Base-by-base conservation (phyloP, 2,329 filamentous ascomycete species). In the Fusarium tuaranense region DNA sequence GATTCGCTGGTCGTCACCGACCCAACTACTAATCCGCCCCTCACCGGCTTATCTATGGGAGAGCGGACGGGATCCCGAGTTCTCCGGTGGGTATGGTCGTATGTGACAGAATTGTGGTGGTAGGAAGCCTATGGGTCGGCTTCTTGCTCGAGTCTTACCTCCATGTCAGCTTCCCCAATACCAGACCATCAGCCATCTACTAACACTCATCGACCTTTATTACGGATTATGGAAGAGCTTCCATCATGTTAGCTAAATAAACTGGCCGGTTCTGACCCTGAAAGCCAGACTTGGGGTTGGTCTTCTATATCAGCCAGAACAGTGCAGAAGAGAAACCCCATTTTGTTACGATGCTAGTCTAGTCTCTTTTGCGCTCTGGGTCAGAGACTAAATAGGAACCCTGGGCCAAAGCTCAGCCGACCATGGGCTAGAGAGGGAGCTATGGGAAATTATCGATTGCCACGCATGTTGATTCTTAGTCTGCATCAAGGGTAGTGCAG, bases 141-240 rank as follows among this genome's bases (percentile, higher is more conserved):
- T 14, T 22, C 41, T 16, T 7, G 20, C 41, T 16, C 13, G 41
- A 46, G 22, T 16, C 20, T 25, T 20, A 46, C 14, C 13, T 8
- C 20, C 20, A 7, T n/a, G 41, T 16, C 20, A 46, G 20, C 2
- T 46, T 46, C 20, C 20, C 13, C 12, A 22, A 20, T 8, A 4
- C 12, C 3, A 25, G 20, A 46, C 41, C 14, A 16, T 44, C 7
- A 25, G 22, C 41, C 20, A 46, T 25, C 7, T 25, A 25, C 13
- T 9, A 4, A 46, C 41, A 25, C 13, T 25, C 14, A 16, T 2
- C 20, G 2, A 14, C 2, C 13, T 25, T 4, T 25, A 22, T 9
- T 0, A 7, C 20, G 2, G 1, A 4, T 46, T 9, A 46, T 22
- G 1, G 13, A 16, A 7, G 7, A 16, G 1, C 8, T 25, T 25